These are phyloP conservation scores for Chaetomium tenue DNA, from an alignment of 495 filamentous ascomycete genomes.

Conservation along the genomic window DNA sequence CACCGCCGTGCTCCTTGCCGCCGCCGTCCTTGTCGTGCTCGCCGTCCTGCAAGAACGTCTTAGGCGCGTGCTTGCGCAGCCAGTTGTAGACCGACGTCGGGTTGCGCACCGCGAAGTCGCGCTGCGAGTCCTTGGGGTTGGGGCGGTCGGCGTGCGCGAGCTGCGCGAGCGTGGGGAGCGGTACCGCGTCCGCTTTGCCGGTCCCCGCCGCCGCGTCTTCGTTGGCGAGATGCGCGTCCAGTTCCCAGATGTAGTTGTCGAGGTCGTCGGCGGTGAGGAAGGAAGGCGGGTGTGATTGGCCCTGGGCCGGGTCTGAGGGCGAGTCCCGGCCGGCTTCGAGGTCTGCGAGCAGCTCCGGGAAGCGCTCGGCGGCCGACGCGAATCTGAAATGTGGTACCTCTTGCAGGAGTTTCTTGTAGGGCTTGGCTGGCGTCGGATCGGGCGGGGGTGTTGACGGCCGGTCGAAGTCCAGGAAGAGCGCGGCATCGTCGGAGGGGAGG, in stretches of 20 bases:
- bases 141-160: slow-evolving; percentile 30
- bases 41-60: slow-evolving; percentile 79
- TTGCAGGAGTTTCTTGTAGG: slow-evolving; percentile 40
- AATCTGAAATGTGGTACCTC: slow-evolving; percentile 45
- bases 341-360: slow-evolving; percentile 42
- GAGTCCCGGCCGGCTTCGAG: slow-evolving; percentile 41
- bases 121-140: slow-evolving; percentile 28
- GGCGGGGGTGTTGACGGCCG: slow-evolving; percentile 28
- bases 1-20: slow-evolving; percentile 36
- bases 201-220: slow-evolving; percentile 20
- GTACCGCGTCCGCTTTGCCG: slow-evolving; percentile 4
- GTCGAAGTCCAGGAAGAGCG: slow-evolving; percentile 37
- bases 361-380: slow-evolving; percentile 39
- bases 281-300: slow-evolving; percentile 42
- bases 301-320: slow-evolving; percentile 38
- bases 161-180: slow-evolving; percentile 44
- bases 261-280: slow-evolving; percentile 77
- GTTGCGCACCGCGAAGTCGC: slow-evolving; percentile 69
- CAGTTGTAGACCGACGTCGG: slow-evolving; percentile 87
- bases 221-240: slow-evolving; percentile 65
- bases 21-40: slow-evolving; percentile 45
- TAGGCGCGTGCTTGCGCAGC: slow-evolving; percentile 77
- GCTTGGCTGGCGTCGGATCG: slow-evolving; percentile 35
- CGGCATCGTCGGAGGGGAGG: slow-evolving; percentile 54
- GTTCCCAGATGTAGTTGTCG: slow-evolving; percentile 70